These are phyloP conservation scores for Aphanomyces invadans DNA, from an alignment of 352 stramenopile species.

Conservation along the genomic window DNA sequence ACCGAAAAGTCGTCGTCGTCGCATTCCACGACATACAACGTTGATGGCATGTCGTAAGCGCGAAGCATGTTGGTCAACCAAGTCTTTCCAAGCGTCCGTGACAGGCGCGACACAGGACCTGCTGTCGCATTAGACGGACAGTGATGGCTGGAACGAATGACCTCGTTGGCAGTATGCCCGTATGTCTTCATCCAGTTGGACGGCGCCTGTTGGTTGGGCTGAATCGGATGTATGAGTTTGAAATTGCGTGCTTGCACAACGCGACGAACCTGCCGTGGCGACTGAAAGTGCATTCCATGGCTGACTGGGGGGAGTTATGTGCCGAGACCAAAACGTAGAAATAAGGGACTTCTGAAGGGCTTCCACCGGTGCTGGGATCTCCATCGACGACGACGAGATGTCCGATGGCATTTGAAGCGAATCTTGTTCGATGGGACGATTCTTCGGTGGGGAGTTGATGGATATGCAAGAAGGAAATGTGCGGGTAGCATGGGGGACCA, in stretches of 20 bases:
- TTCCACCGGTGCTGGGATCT: not conserved
- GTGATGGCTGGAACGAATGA: not conserved
- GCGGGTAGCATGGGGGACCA: not conserved
- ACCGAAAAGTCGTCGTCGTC: not conserved
- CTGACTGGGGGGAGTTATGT: not conserved
- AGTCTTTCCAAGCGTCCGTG: not conserved
- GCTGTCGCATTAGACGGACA: not conserved
- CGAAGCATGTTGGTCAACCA: slow-evolving; percentile 23
- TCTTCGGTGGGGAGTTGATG: not conserved
- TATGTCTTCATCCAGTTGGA: slow-evolving; percentile 16
- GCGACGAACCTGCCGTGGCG: too few relatives aligned
- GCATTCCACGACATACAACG: not conserved
- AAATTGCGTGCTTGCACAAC: too few relatives aligned
- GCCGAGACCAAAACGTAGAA: not conserved
- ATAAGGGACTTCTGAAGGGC: not conserved
- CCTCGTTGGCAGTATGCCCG: slow-evolving; percentile 18
- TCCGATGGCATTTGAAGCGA: not conserved
- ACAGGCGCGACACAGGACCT: slow-evolving; percentile 12
- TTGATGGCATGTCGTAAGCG: slow-evolving; percentile 11
- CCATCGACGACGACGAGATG: not conserved
- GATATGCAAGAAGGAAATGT: not conserved
- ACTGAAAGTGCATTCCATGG: too few relatives aligned
- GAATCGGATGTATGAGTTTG: too few relatives aligned
- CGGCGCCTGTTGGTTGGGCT: not conserved
- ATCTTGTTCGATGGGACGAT: not conserved